phyloP scores from a whole-genome alignment of 257 asterid genomes.

The Primulina tabacum region DNA sequence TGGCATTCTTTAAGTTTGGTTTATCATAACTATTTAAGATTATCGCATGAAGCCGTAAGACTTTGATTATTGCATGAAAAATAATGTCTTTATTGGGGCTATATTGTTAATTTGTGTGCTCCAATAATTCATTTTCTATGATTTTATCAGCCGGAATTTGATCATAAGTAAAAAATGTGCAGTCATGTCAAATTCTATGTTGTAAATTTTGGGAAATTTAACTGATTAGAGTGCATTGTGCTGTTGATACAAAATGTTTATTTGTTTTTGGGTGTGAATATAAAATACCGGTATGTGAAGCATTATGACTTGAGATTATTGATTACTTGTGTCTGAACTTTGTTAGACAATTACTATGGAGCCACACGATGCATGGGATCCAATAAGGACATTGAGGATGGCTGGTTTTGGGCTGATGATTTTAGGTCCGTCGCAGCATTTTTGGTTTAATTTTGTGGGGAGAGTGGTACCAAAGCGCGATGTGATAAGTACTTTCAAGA shows the following conservation, averaged over 20 bases:
- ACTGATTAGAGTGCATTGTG: too few relatives aligned
- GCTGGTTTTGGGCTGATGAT: constrained; percentile 70
- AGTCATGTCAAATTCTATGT: neutral
- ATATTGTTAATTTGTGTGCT: neutral
- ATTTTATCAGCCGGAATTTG: neutral
- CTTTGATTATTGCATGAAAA: neutral
- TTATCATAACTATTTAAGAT: constrained; percentile 22
- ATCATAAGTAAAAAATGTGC: neutral
- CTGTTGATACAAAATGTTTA: neutral
- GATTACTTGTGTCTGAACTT: constrained; percentile 16
- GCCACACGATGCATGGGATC: constrained; percentile 48
- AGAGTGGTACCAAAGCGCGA: constrained; percentile 64
- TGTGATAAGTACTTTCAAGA: constrained; percentile 63
- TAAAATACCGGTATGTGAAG: neutral
- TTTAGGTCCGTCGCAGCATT: constrained; percentile 76
- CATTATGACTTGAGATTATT: neutral
- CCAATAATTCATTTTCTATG: neutral
- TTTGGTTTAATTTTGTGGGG: constrained; percentile 72
- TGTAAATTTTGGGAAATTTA: constrained; percentile 3
- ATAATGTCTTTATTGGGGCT: neutral
- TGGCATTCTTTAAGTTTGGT: neutral
- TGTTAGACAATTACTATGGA: constrained; percentile 61
- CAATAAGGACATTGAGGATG: constrained; percentile 65
- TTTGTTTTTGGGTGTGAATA: neutral
- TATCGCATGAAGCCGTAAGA: constrained; percentile 28